phyloP scores from a whole-genome alignment of 495 filamentous ascomycete species.

The Neurospora sp. region DNA sequence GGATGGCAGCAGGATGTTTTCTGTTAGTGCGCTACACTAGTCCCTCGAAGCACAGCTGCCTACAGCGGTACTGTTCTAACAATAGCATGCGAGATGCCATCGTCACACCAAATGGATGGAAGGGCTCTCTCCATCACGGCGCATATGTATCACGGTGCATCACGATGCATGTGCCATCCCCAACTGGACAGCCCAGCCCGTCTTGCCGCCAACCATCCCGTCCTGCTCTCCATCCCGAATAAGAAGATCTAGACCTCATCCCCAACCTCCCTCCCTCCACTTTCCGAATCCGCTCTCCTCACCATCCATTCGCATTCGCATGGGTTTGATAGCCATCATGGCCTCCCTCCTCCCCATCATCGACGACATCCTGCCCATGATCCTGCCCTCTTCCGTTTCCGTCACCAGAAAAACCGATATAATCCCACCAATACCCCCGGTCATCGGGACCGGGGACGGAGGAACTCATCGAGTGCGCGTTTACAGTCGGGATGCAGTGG shows the following conservation, averaged over 20 bases:
- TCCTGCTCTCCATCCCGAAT: neutral
- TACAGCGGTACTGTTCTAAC: neutral
- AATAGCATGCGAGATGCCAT: neutral
- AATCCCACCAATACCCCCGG: conserved; percentile 14
- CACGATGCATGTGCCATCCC: neutral
- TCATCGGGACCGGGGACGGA: conserved; percentile 17
- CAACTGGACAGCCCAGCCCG: no score
- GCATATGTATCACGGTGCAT: neutral
- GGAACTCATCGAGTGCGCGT: conserved; percentile 34
- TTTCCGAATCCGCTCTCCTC: neutral
- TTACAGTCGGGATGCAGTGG: conserved; percentile 46
- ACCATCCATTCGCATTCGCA: neutral
- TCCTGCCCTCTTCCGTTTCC: conserved; percentile 34
- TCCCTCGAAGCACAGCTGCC: neutral
- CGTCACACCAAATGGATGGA: neutral
- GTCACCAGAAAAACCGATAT: conserved; percentile 35
- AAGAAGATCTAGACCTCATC: neutral
- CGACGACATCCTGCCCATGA: conserved; percentile 40
- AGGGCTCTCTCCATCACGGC: neutral
- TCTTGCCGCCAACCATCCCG: no score
- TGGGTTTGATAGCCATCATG: conserved; percentile 20
- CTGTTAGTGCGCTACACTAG: neutral
- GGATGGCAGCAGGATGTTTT: neutral
- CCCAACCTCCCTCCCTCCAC: neutral
- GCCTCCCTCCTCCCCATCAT: conserved; percentile 37